Evolutionary conservation across 305 asterid genomes (phyloP).

Genomic region (Rubia balearica): DNA sequence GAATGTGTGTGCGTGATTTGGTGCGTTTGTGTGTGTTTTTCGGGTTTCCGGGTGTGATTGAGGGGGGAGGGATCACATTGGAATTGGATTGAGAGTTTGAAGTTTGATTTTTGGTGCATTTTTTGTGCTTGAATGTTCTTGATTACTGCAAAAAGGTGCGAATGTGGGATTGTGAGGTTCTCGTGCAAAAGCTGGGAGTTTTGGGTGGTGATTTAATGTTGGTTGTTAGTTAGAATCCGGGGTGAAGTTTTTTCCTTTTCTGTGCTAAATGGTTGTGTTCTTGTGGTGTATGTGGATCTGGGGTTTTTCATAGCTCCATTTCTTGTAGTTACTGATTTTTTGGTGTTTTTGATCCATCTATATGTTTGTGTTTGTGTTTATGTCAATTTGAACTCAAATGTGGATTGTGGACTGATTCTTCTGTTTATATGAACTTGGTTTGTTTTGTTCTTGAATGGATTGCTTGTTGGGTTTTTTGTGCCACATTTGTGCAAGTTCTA

Average conservation of each 20-base stretch:
- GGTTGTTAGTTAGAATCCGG: neutral
- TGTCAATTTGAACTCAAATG: neutral
- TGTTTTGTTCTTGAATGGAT: neutral
- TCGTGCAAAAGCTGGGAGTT: neutral
- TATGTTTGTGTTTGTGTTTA: neutral
- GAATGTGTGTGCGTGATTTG: constrained; percentile 12
- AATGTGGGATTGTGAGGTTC: neutral
- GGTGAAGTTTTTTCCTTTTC: neutral
- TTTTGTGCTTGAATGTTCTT: constrained; percentile 17
- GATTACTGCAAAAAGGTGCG: neutral
- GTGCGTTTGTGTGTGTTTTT: constrained; percentile 18
- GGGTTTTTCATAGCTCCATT: neutral
- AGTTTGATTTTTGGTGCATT: constrained; percentile 24
- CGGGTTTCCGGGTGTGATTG: constrained; percentile 29
- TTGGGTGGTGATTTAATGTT: constrained; percentile 1
- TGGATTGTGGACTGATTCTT: neutral
- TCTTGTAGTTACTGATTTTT: neutral
- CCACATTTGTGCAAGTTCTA: neutral
- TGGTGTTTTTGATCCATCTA: neutral
- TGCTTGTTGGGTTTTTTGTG: neutral
- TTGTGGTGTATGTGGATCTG: neutral
- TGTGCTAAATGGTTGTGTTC: neutral
- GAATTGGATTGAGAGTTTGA: constrained; percentile 18
- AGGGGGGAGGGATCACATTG: constrained; percentile 30
- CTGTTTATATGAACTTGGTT: neutral